Base-by-base conservation (phyloP, 1,284 basidiomycete genomes). In the Marasmius fiardii region DNA sequence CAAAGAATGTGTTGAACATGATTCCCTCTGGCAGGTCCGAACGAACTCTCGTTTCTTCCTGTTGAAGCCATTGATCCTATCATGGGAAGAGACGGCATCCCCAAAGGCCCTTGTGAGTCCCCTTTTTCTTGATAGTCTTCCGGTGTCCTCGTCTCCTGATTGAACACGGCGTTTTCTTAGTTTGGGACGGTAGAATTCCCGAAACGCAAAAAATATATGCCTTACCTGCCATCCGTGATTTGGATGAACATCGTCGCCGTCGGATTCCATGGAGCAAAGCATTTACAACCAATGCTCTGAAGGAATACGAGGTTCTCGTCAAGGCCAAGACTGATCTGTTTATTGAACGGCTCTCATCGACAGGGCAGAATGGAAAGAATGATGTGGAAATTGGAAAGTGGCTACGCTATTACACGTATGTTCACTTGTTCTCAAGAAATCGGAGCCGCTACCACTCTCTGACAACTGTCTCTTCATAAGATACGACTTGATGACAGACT, bases 231-330 rank as follows among this genome's bases (percentile, higher is more conserved):
- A 61, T 67, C 7, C 65, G 67, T 8, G 64, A 74, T 59, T 56
- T 67, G 21, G 64, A 63, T 28, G 67, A 69, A 26, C 77, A 79
- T 58, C 65, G 69, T 2, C 66, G 67, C 10, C 62, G 71, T 33
- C 72, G 77, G 23, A 69, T 68, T 53, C 68, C 69, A 6, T 79
- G 78, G 78, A 73, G 69, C 55, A 67, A 68, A 37, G 77, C 70
- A 6, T 74, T 78, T 59, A 71, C 65, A 51, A 64, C 67, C 4
- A 61, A 66, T 18, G 64, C 74, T 8, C 57, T 79, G 16, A 72
- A 65, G 57, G 72, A 70, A 26, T 78, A 77, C 53, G 65, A 74
- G 50, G 68, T 69, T 0, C 57, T 73, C 21, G 60, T 77, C 51
- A 56, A 61, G 23, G 57, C 58, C 28, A 66, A 74, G 18, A 67